These are phyloP conservation scores for Trametes cinnabarina DNA, from an alignment of 768 basidiomycete genomes.

Conservation along the genomic window DNA sequence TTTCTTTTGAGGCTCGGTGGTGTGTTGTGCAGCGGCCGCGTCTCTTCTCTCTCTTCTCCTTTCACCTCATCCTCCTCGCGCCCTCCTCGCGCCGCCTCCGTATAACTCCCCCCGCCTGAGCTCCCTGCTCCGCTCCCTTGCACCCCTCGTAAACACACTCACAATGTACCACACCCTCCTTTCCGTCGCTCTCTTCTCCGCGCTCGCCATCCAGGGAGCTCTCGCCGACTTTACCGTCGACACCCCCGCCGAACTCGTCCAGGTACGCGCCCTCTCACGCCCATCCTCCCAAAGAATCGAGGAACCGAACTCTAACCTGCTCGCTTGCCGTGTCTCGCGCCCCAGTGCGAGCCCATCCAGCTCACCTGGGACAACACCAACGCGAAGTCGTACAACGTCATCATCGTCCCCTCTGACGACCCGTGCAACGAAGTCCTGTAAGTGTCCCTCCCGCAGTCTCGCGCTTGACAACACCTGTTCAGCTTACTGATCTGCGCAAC, in stretches of 20 bases:
- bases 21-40: conserved; percentile 21
- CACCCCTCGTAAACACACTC: conserved; percentile 10
- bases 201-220: conserved; percentile 50
- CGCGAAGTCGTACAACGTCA: conserved; percentile 54
- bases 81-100: conserved; percentile 19
- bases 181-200: conserved; percentile 66
- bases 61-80: conserved; percentile 28
- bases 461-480: neutral
- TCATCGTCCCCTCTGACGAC: conserved; percentile 50
- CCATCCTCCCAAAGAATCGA: neutral
- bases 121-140: conserved; percentile 30
- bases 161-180: conserved; percentile 81
- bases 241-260: conserved; percentile 46
- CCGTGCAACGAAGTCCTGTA: conserved; percentile 63
- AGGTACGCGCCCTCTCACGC: conserved; percentile 41
- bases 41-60: conserved; percentile 22
- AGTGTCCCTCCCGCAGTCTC: conserved; percentile 28
- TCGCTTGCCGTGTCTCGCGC: neutral
- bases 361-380: conserved; percentile 51
- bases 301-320: conserved; percentile 7
- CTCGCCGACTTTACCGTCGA: conserved; percentile 53
- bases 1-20: conserved; percentile 9
- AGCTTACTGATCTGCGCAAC: neutral
- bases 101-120: conserved; percentile 22
- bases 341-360: conserved; percentile 50